A percentile compares a stretch with the other conserved stretches of the same genome.
phyloP scores from a whole-genome alignment of 352 stramenopile species.

The Pythium angustatum region DNA sequence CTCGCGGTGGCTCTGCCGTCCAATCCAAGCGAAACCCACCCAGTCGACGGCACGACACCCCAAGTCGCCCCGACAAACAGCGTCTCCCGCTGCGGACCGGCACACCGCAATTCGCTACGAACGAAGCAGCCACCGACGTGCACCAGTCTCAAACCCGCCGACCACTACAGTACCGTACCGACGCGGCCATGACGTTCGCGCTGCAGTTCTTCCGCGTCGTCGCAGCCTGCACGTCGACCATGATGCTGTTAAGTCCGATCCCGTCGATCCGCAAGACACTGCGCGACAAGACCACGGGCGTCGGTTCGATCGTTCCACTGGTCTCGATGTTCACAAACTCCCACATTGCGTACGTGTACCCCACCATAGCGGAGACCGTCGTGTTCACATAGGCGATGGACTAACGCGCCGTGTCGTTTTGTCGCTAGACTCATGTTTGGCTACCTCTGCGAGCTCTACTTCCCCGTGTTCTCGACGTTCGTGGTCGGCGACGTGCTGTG shows the following conservation, averaged over 20 bases:
- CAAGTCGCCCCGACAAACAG: too few species aligned
- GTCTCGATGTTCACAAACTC: conserved; percentile 23
- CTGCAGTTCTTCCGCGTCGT: conserved; percentile 33
- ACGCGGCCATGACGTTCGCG: conserved; percentile 15
- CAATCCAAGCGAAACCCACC: too few species aligned
- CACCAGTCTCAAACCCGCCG: too few species aligned
- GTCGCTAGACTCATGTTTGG: conserved; percentile 36
- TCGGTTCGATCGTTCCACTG: conserved; percentile 44
- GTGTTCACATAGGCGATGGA: neutral
- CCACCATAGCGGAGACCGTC: too few species aligned
- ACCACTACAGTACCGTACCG: too few species aligned
- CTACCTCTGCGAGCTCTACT: conserved; percentile 39
- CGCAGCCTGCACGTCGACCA: conserved; percentile 32
- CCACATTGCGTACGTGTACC: conserved; percentile 19
- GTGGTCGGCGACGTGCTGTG: conserved; percentile 40
- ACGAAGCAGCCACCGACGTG: too few species aligned
- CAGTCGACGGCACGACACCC: too few species aligned
- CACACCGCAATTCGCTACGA: too few species aligned
- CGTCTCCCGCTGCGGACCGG: too few species aligned
- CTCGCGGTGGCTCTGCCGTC: too few species aligned
- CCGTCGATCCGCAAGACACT: conserved; percentile 36
- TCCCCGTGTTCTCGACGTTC: conserved; percentile 50
- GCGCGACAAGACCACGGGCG: conserved; percentile 37
- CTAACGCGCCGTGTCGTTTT: conserved; percentile 21
- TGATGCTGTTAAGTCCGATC: conserved; percentile 51